Percentiles rank a stretch among this genome's conserved stretches.
Conservation (phyloP, 2,329 filamentous ascomycete genomes). For the Didymella pinodella region DNA sequence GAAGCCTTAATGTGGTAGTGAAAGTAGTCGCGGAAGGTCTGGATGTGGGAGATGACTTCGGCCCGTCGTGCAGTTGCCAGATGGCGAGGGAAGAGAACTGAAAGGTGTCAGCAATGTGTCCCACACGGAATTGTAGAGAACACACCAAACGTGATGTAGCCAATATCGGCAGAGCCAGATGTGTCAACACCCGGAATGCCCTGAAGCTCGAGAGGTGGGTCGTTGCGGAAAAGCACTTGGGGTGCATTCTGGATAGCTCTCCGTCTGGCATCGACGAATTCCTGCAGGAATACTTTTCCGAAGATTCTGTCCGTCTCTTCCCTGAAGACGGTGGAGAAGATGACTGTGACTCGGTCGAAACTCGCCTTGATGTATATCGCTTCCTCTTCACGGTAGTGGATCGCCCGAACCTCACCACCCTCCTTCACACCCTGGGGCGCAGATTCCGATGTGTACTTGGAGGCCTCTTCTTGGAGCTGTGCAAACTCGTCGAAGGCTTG, state of each 20-base stretch:
- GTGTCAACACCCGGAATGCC: constrained; percentile 80
- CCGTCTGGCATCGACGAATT: constrained; percentile 95
- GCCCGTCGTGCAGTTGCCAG: constrained; percentile 88
- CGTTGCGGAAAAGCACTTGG: constrained; percentile 94
- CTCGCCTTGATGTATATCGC: constrained; percentile 98
- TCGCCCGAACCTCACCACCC: constrained; percentile 91
- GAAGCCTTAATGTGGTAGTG: constrained; percentile 99
- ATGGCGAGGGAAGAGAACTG: constrained; percentile 95
- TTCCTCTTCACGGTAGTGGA: constrained; percentile 98
- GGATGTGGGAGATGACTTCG: constrained; percentile 97
- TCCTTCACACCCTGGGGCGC: constrained; percentile 90
- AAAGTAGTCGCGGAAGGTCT: constrained; percentile 99
- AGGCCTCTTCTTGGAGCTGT: constrained; percentile 83
- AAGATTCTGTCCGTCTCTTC: constrained; percentile 98
- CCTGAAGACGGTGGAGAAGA: constrained; percentile 97
- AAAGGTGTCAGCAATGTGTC: constrained; percentile 24
- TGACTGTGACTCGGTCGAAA: constrained; percentile 96
- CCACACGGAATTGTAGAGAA: constrained; percentile 22
- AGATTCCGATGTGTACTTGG: constrained; percentile 91
- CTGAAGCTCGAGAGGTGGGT: constrained; percentile 90
- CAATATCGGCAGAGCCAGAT: constrained; percentile 82
- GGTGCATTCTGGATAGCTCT: constrained; percentile 98
- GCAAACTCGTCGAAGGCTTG: constrained; percentile 95
- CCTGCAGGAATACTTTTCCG: constrained; percentile 97
- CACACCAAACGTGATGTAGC: constrained; percentile 97